These are phyloP conservation scores for Neopestalotiopsis rosae DNA, from an alignment of 2,329 filamentous ascomycete species.

Conservation along the genomic window DNA sequence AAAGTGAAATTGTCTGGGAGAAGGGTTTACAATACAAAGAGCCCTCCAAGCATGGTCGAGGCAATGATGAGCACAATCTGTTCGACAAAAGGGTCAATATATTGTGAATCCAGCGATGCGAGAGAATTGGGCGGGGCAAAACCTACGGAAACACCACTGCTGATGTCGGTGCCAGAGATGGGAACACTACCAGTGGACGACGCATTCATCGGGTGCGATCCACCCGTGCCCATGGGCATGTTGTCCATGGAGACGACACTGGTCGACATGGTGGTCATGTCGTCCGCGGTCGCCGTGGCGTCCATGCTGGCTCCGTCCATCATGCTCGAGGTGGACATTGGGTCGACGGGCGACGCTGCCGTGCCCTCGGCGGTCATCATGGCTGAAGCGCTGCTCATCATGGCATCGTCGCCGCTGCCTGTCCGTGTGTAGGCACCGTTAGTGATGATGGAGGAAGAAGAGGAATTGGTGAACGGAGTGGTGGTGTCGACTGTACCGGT, in stretches of 20 bases:
- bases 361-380: conserved; percentile 9
- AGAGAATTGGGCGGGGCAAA: no score
- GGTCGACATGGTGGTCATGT: conserved; percentile 16
- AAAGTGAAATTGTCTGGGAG: neutral
- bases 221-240: conserved; percentile 18
- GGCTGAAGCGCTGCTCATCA: neutral
- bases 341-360: conserved; percentile 9
- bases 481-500: conserved; percentile 4
- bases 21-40: conserved; percentile 13
- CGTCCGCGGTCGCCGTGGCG: neutral
- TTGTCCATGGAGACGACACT: conserved; percentile 4
- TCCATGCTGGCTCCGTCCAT: no score
- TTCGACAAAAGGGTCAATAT: neutral
- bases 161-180: conserved; percentile 23
- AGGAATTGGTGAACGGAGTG: conserved; percentile 4
- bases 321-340: neutral
- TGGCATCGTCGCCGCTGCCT: conserved; percentile 1
- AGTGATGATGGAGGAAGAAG: conserved; percentile 2
- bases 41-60: conserved; percentile 26
- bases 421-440: neutral
- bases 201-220: conserved; percentile 19
- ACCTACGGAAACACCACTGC: conserved; percentile 31
- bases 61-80: conserved; percentile 25
- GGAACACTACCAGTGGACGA: conserved; percentile 25
- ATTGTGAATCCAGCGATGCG: neutral